phyloP scores from a whole-genome alignment of 1,139 yeast species.

The Geotrichum armillariae region DNA sequence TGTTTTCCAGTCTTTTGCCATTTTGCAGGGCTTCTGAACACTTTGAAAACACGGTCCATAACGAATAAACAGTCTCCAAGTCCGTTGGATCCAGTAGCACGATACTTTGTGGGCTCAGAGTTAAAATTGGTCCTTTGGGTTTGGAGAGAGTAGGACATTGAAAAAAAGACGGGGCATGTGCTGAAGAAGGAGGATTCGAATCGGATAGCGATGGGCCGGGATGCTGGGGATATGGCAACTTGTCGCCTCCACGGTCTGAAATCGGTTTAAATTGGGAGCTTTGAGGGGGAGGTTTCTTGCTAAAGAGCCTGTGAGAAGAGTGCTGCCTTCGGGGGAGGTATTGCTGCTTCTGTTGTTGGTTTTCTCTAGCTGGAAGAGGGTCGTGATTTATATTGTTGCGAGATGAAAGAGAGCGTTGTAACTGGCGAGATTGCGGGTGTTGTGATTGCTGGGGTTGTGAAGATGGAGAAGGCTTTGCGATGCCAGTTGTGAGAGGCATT shows the following conservation, averaged over 20 bases:
- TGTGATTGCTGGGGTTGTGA: conserved; percentile 8
- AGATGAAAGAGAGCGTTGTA: not conserved
- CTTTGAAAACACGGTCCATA: conserved; percentile 57
- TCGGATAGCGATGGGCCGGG: conserved; percentile 1
- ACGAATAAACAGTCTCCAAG: conserved; percentile 41
- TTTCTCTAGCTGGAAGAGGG: not conserved
- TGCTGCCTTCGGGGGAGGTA: not conserved
- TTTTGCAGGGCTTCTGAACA: conserved; percentile 52
- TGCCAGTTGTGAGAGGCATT: conserved; percentile 16
- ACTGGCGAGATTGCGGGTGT: conserved; percentile 4
- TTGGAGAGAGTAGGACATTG: conserved; percentile 5
- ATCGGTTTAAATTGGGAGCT: not conserved
- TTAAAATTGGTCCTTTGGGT: conserved; percentile 29
- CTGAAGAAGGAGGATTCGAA: not conserved
- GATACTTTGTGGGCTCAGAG: conserved; percentile 34
- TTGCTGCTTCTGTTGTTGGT: not conserved
- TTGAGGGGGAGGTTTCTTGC: not conserved
- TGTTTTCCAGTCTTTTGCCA: conserved; percentile 57
- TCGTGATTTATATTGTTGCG: not conserved
- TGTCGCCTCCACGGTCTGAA: not conserved
- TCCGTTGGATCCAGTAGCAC: conserved; percentile 45
- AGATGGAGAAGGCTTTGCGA: conserved; percentile 5
- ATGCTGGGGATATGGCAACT: not conserved
- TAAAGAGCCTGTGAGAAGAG: not conserved
- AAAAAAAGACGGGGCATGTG: not conserved